A percentile compares a stretch with the other conserved stretches of the same genome.
phyloP scores from a whole-genome alignment of 805 yeast species.

The Schwanniomyces vanrijiae region DNA sequence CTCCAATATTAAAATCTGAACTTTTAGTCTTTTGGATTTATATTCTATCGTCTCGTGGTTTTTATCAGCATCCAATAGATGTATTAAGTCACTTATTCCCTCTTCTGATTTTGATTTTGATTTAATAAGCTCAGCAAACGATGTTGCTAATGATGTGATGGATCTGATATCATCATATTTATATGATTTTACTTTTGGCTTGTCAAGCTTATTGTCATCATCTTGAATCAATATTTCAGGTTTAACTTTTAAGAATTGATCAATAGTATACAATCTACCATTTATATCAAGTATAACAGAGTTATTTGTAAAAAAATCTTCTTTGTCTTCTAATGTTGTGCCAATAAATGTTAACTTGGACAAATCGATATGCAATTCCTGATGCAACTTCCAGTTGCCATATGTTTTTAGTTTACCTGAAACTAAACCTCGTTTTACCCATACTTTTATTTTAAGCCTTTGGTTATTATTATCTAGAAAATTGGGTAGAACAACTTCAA shows the following conservation, averaged over 20 bases:
- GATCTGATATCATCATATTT: slow-evolving; percentile 30
- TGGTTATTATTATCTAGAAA: slow-evolving; percentile 7
- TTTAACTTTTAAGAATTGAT: slow-evolving; percentile 5
- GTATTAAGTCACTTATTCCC: slow-evolving; percentile 17
- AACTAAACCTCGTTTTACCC: slow-evolving; percentile 12
- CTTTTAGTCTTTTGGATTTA: slow-evolving; percentile 5
- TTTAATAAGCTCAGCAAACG: slow-evolving; percentile 26
- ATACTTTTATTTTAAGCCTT: slow-evolving; percentile 17
- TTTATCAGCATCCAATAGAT: not conserved
- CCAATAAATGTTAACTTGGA: slow-evolving; percentile 12
- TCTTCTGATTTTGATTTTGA: slow-evolving; percentile 21
- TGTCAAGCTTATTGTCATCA: not conserved
- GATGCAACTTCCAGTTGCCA: slow-evolving; percentile 19
- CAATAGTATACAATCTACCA: slow-evolving; percentile 19
- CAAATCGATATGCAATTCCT: slow-evolving; percentile 16
- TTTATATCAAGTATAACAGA: slow-evolving; percentile 20
- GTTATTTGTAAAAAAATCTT: slow-evolving; percentile 17
- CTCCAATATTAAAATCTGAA: slow-evolving; percentile 10
- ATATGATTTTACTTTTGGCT: slow-evolving; percentile 16
- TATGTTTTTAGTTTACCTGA: slow-evolving; percentile 2
- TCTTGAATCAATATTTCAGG: not conserved
- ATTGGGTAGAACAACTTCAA: slow-evolving; percentile 27
- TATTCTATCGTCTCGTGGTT: slow-evolving; percentile 6
- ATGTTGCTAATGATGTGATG: slow-evolving; percentile 20
- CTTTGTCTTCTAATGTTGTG: slow-evolving; percentile 6